A percentile compares a stretch with the other conserved stretches of the same genome.
Conservation (phyloP, 495 filamentous ascomycete species). For the Lasiosphaeris hirsuta region DNA sequence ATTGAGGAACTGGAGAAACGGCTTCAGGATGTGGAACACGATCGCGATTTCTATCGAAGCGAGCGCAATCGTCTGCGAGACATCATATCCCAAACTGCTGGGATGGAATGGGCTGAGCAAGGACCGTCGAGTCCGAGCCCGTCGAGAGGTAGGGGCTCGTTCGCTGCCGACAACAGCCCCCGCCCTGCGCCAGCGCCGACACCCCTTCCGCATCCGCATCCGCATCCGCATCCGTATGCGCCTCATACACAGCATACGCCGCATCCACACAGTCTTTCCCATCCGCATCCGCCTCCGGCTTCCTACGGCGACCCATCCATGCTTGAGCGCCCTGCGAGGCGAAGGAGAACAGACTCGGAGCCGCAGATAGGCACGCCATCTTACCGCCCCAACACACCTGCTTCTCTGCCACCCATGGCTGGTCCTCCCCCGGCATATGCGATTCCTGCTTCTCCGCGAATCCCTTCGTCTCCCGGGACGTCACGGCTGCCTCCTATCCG, state of each 20-base stretch:
- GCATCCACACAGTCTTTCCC: constrained; percentile 10
- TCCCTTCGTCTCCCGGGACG: constrained; percentile 39
- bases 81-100: constrained; percentile 51
- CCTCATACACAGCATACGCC: not conserved
- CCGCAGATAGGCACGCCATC: constrained; percentile 35
- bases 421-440: constrained; percentile 26
- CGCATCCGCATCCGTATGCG: constrained; percentile 14
- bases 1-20: constrained; percentile 44
- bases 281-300: constrained; percentile 22
- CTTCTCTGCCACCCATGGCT: constrained; percentile 36
- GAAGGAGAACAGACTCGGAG: constrained; percentile 44
- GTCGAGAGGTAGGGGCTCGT: constrained; percentile 32
- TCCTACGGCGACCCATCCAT: constrained; percentile 32
- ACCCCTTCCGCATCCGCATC: constrained; percentile 19
- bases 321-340: constrained; percentile 42
- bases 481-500: constrained; percentile 45
- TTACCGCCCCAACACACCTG: constrained; percentile 31
- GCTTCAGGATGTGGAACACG: constrained; percentile 48
- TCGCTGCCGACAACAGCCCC: constrained; percentile 32
- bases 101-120: constrained; percentile 46
- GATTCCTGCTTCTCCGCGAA: not conserved
- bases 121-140: constrained; percentile 45
- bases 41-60: constrained; percentile 43
- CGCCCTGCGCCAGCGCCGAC: constrained; percentile 17
- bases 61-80: constrained; percentile 70